A percentile compares a stretch with the other conserved stretches of the same genome.
Conservation (phyloP, 2,329 filamentous ascomycete species). For the Elsinoe ampelina region DNA sequence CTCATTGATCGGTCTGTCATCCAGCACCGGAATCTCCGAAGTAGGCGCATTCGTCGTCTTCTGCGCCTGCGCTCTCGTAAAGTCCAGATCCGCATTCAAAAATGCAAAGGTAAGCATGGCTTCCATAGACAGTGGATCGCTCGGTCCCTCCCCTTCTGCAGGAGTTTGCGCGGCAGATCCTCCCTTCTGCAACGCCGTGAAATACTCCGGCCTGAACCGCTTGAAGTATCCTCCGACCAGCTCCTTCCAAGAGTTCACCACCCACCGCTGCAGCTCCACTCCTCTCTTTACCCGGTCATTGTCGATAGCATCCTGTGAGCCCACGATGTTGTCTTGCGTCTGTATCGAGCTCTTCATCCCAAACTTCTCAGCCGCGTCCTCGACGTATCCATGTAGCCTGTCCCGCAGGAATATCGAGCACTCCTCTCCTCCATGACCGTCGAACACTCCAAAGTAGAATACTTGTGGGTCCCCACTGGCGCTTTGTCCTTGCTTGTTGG, state of each 20-base stretch:
- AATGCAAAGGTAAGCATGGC: conserved; percentile 86
- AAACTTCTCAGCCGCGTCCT: conserved; percentile 68
- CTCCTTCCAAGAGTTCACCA: conserved; percentile 70
- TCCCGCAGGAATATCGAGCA: conserved; percentile 82
- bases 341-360: conserved; percentile 67
- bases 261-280: conserved; percentile 56
- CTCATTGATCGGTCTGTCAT: conserved; percentile 72
- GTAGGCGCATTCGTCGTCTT: conserved; percentile 43
- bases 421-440: conserved; percentile 84
- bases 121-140: conserved; percentile 49
- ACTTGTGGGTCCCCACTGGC: conserved; percentile 85
- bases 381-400: conserved; percentile 78
- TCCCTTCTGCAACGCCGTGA: conserved; percentile 31
- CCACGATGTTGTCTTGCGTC: conserved; percentile 22
- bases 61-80: conserved; percentile 77
- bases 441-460: conserved; percentile 95
- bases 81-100: conserved; percentile 86
- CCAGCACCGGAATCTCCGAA: conserved; percentile 52
- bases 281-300: conserved; percentile 31
- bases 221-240: conserved; percentile 91
- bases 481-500: conserved; percentile 55
- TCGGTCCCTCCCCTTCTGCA: conserved; percentile 26
- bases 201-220: conserved; percentile 76
- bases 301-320: conserved; percentile 11
- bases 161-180: conserved; percentile 27